Base-by-base conservation (phyloP, 2,329 filamentous ascomycete species). In the Colletotrichum viniferum region DNA sequence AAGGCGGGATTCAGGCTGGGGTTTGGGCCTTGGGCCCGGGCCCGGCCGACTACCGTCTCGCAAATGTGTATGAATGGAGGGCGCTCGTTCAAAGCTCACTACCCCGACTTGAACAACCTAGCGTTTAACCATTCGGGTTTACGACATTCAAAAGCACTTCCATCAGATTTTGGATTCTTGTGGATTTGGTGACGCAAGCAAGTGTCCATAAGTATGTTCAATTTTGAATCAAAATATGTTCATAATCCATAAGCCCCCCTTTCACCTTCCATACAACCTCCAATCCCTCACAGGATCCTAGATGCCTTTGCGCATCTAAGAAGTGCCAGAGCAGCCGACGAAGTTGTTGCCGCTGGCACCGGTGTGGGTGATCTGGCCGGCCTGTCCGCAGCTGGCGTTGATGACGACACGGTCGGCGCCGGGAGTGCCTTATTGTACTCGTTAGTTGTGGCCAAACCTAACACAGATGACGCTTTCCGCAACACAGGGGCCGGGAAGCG, bases 361-460 rank as follows among this genome's bases (percentile, higher is more conserved):
- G n/a, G 91, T 93, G 80, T 95, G 93, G 1, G 93, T 95, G 77
- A 95, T 93, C 34, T 89, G 86, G 34, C 92, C 93, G 16, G 92
- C 93, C 65, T 90, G 87, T 73, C 87, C 74, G 79, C 92, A 90
- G n/a, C 83, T 77, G 1, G 80, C 86, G 80, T 91, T 93, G 85
- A 94, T 92, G 14, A 94, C 82, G 70, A 94, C 91, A 67, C 93
- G 90, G 81, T 94, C 92, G 26, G 93, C 85, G 38, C 93, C 93
- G 1, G 93, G 93, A 1, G 88, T 89, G 28, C 91, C 91, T 89
- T 62, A 32, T 43, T 26, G 58, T 13, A 38, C 34, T 32, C 14
- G 43, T 34, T 9, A 14, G 58, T 5, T 28, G 4, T 10, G 10
- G 18, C 8, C 24, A 61, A 7, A 5, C 16, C 2, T 12, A 2